phyloP scores from a whole-genome alignment of 2,329 filamentous ascomycete species.

The Cadophora luteo-olivacea region DNA sequence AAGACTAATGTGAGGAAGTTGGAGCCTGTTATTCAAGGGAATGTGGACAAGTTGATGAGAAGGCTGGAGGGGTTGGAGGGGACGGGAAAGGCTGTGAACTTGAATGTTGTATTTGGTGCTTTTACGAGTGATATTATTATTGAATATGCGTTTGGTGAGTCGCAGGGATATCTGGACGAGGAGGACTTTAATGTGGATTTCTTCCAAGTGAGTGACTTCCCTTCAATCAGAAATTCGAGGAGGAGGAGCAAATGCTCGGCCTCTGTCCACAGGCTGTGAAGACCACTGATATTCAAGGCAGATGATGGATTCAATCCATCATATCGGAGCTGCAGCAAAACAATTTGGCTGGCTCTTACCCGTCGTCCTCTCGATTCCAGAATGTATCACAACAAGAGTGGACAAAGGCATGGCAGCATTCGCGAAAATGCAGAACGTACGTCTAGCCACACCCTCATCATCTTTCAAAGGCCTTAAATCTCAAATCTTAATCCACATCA shows the following conservation, averaged over 20 bases:
- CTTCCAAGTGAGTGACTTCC: too few relatives aligned
- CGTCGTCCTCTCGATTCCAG: constrained; percentile 8
- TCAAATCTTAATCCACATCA: too few relatives aligned
- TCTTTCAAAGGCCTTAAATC: too few relatives aligned
- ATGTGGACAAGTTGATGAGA: neutral
- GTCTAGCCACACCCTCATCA: neutral
- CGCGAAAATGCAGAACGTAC: constrained; percentile 18
- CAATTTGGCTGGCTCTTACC: constrained; percentile 18
- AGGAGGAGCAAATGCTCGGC: too few relatives aligned
- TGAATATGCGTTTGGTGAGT: constrained; percentile 31
- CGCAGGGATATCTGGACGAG: neutral
- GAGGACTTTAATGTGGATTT: constrained; percentile 9
- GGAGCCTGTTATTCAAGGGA: constrained; percentile 25
- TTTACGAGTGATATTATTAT: constrained; percentile 20
- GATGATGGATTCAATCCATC: constrained; percentile 9
- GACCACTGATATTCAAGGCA: too few relatives aligned
- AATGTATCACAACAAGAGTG: constrained; percentile 13
- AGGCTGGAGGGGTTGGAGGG: neutral
- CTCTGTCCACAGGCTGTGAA: too few relatives aligned
- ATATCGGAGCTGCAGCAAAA: constrained; percentile 14
- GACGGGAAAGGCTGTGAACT: constrained; percentile 4
- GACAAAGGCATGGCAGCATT: constrained; percentile 12
- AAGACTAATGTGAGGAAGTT: constrained; percentile 22
- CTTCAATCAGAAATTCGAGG: too few relatives aligned
- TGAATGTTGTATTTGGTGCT: neutral